phyloP scores from a whole-genome alignment of 495 filamentous ascomycete species.

The Pseudomonodictys pantanalensis region DNA sequence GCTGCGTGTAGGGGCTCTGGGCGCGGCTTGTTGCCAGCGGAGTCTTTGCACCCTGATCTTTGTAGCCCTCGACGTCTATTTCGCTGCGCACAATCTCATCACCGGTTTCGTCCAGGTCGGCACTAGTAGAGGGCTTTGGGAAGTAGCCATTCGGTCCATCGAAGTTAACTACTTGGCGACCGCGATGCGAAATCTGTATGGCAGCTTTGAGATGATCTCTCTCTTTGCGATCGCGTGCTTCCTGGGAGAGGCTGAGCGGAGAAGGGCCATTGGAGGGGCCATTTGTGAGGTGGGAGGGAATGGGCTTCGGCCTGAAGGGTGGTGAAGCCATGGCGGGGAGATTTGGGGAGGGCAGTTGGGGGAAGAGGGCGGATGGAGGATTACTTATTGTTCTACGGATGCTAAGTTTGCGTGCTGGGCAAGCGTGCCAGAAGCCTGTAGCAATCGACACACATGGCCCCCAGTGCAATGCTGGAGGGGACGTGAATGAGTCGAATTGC shows the following conservation, averaged over 20 bases:
- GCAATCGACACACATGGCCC: conserved; percentile 1
- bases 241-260: conserved; percentile 19
- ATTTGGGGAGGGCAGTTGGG: not conserved
- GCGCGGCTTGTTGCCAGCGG: conserved; percentile 53
- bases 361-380: not conserved
- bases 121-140: conserved; percentile 2
- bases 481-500: conserved; percentile 8
- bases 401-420: not conserved
- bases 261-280: conserved; percentile 30
- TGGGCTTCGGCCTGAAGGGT: conserved; percentile 29
- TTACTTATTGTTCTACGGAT: conserved; percentile 4
- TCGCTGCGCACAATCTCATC: conserved; percentile 9
- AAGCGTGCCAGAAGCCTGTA: not conserved
- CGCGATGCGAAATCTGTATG: conserved; percentile 27
- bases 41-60: conserved; percentile 60
- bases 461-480: not conserved
- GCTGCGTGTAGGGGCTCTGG: conserved; percentile 59
- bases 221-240: conserved; percentile 33
- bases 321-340: conserved; percentile 21
- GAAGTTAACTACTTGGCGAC: conserved; percentile 27
- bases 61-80: conserved; percentile 54
- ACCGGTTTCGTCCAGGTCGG: not conserved
- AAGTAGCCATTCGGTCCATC: conserved; percentile 23
- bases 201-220: conserved; percentile 30
- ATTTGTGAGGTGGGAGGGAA: conserved; percentile 31